Evolutionary conservation across 2,329 filamentous ascomycete species (phyloP).

Genomic region (Neopestalotiopsis clavispora): DNA sequence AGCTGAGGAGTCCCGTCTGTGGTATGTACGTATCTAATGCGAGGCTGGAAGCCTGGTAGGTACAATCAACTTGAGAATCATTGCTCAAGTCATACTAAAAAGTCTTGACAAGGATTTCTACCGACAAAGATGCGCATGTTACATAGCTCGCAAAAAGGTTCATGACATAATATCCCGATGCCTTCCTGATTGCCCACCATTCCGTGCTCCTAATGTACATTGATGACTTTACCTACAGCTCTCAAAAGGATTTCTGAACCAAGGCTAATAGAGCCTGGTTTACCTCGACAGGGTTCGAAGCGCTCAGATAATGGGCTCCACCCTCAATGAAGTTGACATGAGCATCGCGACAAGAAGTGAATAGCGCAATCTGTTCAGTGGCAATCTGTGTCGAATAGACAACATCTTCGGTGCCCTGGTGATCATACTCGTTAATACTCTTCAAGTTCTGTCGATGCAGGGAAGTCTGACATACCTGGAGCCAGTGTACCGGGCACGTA

Average conservation of each 20-base stretch:
- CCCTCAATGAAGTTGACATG: constrained; percentile 48
- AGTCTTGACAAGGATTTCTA: not conserved
- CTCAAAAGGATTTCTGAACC: constrained; percentile 5
- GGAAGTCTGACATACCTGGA: constrained; percentile 45
- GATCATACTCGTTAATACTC: not conserved
- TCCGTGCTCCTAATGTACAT: not conserved
- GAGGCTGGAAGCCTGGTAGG: not conserved
- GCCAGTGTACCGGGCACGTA: constrained; percentile 57
- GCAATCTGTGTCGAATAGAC: constrained; percentile 47
- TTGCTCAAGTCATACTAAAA: not conserved
- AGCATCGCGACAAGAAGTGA: constrained; percentile 49
- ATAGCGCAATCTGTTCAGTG: constrained; percentile 55
- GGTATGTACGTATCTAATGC: not conserved
- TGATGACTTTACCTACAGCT: not conserved
- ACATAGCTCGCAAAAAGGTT: not conserved
- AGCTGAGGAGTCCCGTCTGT: not conserved
- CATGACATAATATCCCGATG: not conserved
- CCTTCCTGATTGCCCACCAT: not conserved
- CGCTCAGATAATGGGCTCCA: constrained; percentile 54
- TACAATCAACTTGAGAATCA: not conserved
- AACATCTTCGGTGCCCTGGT: constrained; percentile 50
- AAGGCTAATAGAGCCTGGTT: constrained; percentile 11
- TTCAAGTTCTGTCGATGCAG: no score
- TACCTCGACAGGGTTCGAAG: constrained; percentile 51
- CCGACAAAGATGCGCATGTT: not conserved